Percentiles rank a stretch among this genome's conserved stretches.
These are phyloP conservation scores for Tulasnella sp. DNA, from an alignment of 768 basidiomycete genomes.

Conservation along the genomic window DNA sequence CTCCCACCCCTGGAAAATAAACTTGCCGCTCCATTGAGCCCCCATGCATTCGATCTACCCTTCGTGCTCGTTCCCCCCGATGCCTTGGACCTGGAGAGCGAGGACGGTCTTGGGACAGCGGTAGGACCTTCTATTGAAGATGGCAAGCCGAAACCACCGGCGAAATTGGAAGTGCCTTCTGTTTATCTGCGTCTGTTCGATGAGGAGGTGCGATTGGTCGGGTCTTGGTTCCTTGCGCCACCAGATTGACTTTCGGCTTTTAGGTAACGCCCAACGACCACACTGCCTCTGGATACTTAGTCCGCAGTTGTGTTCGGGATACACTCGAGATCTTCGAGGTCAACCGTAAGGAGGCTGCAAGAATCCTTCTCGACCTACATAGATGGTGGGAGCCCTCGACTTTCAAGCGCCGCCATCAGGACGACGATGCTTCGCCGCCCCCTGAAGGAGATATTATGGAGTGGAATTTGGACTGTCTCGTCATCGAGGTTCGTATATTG, in stretches of 20 bases:
- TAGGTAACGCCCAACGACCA: conserved; percentile 75
- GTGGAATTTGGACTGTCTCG: conserved; percentile 84
- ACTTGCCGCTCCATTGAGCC: conserved; percentile 40
- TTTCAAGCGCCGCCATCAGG: conserved; percentile 74
- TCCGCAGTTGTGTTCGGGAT: conserved; percentile 71
- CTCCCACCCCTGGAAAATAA: conserved; percentile 29
- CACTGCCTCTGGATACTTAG: conserved; percentile 71
- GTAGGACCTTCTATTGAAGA: conserved; percentile 11
- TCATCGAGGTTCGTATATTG: conserved; percentile 67
- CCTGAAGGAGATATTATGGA: conserved; percentile 54
- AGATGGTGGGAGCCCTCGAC: conserved; percentile 79
- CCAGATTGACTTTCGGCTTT: background rate
- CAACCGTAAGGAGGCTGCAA: conserved; percentile 92
- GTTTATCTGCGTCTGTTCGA: conserved; percentile 67
- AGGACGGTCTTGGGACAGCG: conserved; percentile 26
- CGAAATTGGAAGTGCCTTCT: conserved; percentile 80
- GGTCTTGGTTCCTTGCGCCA: background rate
- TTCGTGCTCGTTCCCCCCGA: conserved; percentile 84
- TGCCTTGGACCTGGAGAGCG: conserved; percentile 62
- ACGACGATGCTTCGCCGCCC: conserved; percentile 41
- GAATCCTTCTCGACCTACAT: conserved; percentile 78
- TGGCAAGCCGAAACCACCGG: conserved; percentile 48
- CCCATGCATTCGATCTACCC: conserved; percentile 63
- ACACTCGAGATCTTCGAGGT: conserved; percentile 87
- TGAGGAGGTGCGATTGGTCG: conserved; percentile 43